Percentiles rank a stretch among this genome's conserved stretches.
These are phyloP conservation scores for Diaporthe ilicicola DNA, from an alignment of 2,329 filamentous ascomycete genomes.

Conservation along the genomic window DNA sequence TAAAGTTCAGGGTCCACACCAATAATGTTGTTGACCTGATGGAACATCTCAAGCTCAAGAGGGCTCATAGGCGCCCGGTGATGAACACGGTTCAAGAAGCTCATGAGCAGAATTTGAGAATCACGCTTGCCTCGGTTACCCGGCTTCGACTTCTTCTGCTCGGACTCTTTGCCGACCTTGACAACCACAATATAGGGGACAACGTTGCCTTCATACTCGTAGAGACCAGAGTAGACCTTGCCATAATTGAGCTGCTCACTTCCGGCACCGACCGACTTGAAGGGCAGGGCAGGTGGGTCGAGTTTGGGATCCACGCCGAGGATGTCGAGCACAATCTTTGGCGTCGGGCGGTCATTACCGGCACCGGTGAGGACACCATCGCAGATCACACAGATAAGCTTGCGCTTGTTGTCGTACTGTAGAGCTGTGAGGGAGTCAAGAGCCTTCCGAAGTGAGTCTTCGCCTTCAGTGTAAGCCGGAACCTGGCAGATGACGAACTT, in stretches of 20 bases:
- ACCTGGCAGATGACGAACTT: constrained; percentile 99
- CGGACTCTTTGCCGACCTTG: constrained; percentile 96
- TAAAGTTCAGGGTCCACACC: constrained; percentile 97
- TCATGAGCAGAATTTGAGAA: constrained; percentile 94
- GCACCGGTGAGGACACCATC: constrained; percentile 97
- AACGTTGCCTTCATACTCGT: constrained; percentile 97
- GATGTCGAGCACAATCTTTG: constrained; percentile 97
- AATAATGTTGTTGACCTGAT: constrained; percentile 99
- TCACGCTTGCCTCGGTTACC: constrained; percentile 99
- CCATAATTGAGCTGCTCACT: constrained; percentile 96
- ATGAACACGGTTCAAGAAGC: constrained; percentile 97
- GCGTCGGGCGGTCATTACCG: constrained; percentile 95
- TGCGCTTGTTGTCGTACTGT: constrained; percentile 98
- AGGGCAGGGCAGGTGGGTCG: constrained; percentile 91
- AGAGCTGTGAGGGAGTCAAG: constrained; percentile 93
- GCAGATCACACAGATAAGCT: constrained; percentile 95
- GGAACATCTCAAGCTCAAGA: constrained; percentile 96
- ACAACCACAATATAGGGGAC: constrained; percentile 96
- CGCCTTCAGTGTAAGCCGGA: constrained; percentile 96
- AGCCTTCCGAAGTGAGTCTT: constrained; percentile 92
- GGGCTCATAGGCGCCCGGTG: constrained; percentile 94
- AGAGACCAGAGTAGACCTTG: constrained; percentile 97
- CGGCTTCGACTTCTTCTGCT: constrained; percentile 89
- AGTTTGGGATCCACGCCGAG: constrained; percentile 97
- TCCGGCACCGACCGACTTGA: constrained; percentile 90